These are phyloP conservation scores for Blastocystis sp. DNA, from an alignment of 352 stramenopile genomes.

Conservation along the genomic window DNA sequence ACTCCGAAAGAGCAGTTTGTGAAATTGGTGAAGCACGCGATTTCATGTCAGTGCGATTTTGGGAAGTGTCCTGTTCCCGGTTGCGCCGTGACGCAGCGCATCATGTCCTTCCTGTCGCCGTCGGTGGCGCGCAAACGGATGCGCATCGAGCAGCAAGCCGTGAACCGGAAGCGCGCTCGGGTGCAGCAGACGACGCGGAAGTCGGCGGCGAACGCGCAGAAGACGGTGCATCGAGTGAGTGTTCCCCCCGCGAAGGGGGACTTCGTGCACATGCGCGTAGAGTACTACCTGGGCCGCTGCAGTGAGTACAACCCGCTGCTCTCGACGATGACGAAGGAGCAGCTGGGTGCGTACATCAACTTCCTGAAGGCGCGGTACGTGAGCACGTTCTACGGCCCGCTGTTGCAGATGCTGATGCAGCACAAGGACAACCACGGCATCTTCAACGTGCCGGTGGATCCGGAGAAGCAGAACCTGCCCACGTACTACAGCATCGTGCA, in stretches of 20 bases:
- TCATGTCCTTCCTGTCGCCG: slow-evolving; percentile 23
- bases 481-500: slow-evolving; percentile 43
- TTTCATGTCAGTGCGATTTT: slow-evolving; percentile 26
- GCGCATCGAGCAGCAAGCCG: not conserved
- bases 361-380: slow-evolving; percentile 23
- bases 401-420: slow-evolving; percentile 47
- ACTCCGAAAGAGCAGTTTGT: not conserved
- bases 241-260: slow-evolving; percentile 5
- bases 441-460: slow-evolving; percentile 49
- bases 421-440: slow-evolving; percentile 44
- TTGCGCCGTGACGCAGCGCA: slow-evolving; percentile 4
- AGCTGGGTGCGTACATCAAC: slow-evolving; percentile 19
- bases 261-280: slow-evolving; percentile 18
- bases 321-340: not conserved
- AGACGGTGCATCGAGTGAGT: not conserved
- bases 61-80: slow-evolving; percentile 58
- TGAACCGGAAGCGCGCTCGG: slow-evolving; percentile 10
- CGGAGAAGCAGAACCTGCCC: slow-evolving; percentile 34
- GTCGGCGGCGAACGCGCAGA: too few relatives aligned
- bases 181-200: not conserved
- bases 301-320: slow-evolving; percentile 15
- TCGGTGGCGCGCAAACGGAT: not conserved
- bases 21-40: slow-evolving; percentile 28
- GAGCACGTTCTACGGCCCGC: slow-evolving; percentile 21
- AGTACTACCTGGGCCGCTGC: slow-evolving; percentile 15